These are phyloP conservation scores for Rhizophagus sp. DNA, from an alignment of 192 early-diverging fungal genomes.

Conservation along the genomic window DNA sequence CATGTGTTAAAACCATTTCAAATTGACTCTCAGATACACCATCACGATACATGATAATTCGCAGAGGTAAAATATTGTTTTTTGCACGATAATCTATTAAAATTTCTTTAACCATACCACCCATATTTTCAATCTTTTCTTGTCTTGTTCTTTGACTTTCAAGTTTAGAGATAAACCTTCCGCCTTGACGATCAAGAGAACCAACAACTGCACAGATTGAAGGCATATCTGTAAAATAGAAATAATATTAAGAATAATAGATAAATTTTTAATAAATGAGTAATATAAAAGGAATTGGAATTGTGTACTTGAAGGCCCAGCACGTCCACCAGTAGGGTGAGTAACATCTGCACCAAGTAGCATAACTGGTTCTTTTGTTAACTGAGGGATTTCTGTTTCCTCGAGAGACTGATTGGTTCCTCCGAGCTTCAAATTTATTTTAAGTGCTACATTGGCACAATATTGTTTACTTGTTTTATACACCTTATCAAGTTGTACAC, in stretches of 20 bases:
- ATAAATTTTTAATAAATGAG: not conserved
- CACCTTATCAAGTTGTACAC: conserved; percentile 76
- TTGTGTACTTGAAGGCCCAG: conserved; percentile 13
- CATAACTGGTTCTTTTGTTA: conserved; percentile 65
- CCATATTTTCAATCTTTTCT: conserved; percentile 72
- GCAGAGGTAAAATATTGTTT: conserved; percentile 63
- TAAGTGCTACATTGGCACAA: conserved; percentile 83
- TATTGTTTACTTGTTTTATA: conserved; percentile 59
- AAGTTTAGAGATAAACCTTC: conserved; percentile 53
- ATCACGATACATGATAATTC: conserved; percentile 76
- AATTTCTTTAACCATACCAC: conserved; percentile 64
- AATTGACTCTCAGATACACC: conserved; percentile 69
- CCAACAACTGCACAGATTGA: conserved; percentile 81
- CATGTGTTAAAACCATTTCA: conserved; percentile 64
- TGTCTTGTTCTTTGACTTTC: conserved; percentile 25
- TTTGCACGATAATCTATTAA: conserved; percentile 63
- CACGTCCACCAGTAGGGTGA: conserved; percentile 61
- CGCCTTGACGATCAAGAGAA: conserved; percentile 66
- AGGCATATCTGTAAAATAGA: conserved; percentile 52
- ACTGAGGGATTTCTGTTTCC: conserved; percentile 50
- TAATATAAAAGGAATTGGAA: conserved; percentile 21
- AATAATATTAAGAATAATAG: not conserved
- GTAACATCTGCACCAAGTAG: conserved; percentile 86
- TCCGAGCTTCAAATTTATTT: conserved; percentile 85
- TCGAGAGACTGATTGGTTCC: conserved; percentile 60